phyloP scores from a whole-genome alignment of 2,329 filamentous ascomycete species.

The Colletotrichum sp. region DNA sequence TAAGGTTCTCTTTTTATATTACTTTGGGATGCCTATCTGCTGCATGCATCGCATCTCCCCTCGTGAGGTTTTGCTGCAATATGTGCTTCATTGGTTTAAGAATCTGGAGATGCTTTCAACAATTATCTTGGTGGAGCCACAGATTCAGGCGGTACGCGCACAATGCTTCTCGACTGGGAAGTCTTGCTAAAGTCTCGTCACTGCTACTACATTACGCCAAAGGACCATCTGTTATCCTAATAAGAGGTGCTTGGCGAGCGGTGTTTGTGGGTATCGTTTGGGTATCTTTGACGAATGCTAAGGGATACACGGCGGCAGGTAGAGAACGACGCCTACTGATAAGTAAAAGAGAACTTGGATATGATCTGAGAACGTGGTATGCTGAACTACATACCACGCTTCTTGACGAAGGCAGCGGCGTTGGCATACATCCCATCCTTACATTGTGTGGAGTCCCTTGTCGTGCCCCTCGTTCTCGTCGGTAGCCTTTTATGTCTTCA shows the following conservation, averaged over 20 bases:
- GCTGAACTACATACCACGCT: accelerated
- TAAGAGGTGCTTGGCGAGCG: accelerated
- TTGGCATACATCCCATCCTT: no score
- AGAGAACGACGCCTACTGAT: neutral
- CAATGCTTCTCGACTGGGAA: neutral
- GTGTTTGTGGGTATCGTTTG: neutral
- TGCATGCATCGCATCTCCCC: accelerated
- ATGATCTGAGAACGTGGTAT: neutral
- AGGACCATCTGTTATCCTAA: accelerated
- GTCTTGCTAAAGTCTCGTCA: neutral
- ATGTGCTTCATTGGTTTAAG: neutral
- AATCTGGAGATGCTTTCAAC: neutral
- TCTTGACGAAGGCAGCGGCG: neutral
- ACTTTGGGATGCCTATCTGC: accelerated
- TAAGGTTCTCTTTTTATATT: neutral
- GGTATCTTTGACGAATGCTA: accelerated
- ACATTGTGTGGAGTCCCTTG: neutral
- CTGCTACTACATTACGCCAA: accelerated
- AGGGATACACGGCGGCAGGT: neutral
- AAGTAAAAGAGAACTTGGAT: accelerated
- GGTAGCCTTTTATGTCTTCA: neutral
- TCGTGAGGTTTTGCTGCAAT: no score
- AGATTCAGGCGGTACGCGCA: no score
- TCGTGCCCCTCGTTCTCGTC: neutral
- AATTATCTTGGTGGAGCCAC: accelerated